Evolutionary conservation across 2,329 filamentous ascomycete genomes (phyloP).

Genomic region (Aureobasidium sp.): DNA sequence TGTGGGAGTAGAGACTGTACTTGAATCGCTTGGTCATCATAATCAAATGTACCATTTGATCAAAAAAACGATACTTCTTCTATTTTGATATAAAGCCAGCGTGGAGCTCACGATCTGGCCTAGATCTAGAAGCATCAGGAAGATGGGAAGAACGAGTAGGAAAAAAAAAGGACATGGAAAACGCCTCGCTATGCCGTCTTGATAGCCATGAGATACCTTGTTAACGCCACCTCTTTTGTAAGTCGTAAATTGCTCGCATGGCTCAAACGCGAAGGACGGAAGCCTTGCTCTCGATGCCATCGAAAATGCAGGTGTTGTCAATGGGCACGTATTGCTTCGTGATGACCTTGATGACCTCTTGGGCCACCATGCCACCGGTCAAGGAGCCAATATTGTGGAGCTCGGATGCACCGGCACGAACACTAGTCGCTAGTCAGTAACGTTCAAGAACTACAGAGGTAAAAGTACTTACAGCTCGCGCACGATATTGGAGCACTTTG

Average conservation of each 20-base stretch:
- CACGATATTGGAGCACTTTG: conserved; percentile 28
- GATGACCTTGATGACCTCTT: conserved; percentile 87
- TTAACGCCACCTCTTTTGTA: neutral
- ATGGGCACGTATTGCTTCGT: conserved; percentile 59
- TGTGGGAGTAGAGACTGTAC: no score
- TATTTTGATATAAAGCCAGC: neutral
- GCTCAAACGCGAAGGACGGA: conserved; percentile 34
- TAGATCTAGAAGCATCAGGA: neutral
- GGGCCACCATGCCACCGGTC: conserved; percentile 86
- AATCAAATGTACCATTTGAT: neutral
- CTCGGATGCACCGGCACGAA: conserved; percentile 72
- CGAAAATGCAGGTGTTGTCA: conserved; percentile 55
- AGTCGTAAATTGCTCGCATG: neutral
- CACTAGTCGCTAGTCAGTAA: conserved; percentile 29
- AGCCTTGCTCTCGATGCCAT: conserved; percentile 50
- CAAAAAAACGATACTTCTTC: neutral
- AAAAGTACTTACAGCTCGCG: conserved; percentile 34
- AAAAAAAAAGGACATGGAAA: neutral
- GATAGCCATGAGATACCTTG: neutral
- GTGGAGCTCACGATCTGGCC: neutral
- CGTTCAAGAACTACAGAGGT: neutral
- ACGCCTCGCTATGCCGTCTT: conserved; percentile 7
- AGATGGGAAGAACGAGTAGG: neutral
- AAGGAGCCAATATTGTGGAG: conserved; percentile 86
- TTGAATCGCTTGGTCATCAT: neutral